Evolutionary conservation across 768 basidiomycete species (phyloP), one percentile per base, ranked within the genome.

Genomic region (Trametes coccinea): DNA sequence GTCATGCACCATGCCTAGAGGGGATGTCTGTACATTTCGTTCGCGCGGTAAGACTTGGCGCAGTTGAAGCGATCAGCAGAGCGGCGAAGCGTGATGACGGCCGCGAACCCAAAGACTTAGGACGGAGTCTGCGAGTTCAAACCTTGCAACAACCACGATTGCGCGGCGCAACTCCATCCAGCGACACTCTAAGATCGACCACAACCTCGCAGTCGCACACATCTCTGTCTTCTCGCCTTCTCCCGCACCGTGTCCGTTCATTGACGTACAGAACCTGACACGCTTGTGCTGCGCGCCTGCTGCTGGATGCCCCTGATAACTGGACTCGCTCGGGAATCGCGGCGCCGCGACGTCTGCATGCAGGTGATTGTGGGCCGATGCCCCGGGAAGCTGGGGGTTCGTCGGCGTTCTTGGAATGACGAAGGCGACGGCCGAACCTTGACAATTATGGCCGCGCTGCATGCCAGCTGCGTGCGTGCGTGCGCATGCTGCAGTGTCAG

Each of bases 371-470:
- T 56, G 54, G 54, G 17, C 45, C 54, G 54, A 56, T 13, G 33
- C n/a, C 9, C 54, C 54, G 54, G 31, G 33, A n/a, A 11, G 6
- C 34, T 11, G 34, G 11, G 34, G 34, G 34, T 43, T 39, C 52
- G 52, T 29, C n/a, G 47, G 47, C 45, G 56, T 47, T 45, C 37
- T 17, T 31, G 56, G 46, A 44, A 51, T 59, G 59, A 47, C 51
- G 53, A 31, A 53, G 33, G 52, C 52, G 14, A 41, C 22, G 22
- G 22, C 22, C 56, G 44, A 46, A 49, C 34, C 39, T 22, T 39
- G 39, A 13, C 39, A 39, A 30, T 33, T 60, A 37, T 41, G 48
- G 53, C 49, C 55, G 53, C 31, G 43, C 53, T 55, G 43, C 53
- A 22, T 22, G 22, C 22, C 22, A 22, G 22, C 1, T 22, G 22